phyloP scores from a whole-genome alignment of 2,329 filamentous ascomycete species.

The Elsinoe batatas region DNA sequence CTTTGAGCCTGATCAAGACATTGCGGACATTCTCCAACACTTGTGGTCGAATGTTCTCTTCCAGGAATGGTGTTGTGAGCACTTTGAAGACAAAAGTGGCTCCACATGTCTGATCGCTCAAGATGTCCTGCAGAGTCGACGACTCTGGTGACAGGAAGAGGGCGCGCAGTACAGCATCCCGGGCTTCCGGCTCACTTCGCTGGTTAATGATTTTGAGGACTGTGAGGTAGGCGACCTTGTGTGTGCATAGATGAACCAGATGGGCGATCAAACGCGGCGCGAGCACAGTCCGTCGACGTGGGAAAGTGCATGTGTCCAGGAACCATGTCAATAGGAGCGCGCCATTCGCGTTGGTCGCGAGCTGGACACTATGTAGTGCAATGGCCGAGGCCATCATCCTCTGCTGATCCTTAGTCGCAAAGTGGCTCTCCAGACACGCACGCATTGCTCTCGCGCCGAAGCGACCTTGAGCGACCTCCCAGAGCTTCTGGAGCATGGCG shows the following conservation, averaged over 20 bases:
- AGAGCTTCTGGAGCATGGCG: slow-evolving; percentile 87
- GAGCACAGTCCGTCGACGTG: slow-evolving; percentile 78
- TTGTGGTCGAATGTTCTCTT: slow-evolving; percentile 77
- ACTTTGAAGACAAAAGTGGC: slow-evolving; percentile 98
- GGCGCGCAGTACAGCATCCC: slow-evolving; percentile 79
- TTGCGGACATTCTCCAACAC: slow-evolving; percentile 88
- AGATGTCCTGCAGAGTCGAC: slow-evolving; percentile 76
- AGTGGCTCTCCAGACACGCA: slow-evolving; percentile 91
- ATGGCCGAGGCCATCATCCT: slow-evolving; percentile 89
- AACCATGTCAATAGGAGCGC: slow-evolving; percentile 94
- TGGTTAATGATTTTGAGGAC: slow-evolving; percentile 98
- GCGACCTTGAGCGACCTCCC: slow-evolving; percentile 84
- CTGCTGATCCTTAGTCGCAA: slow-evolving; percentile 90
- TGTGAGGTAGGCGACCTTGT: slow-evolving; percentile 96
- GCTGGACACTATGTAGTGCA: slow-evolving; percentile 89
- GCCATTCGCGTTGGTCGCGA: slow-evolving; percentile 93
- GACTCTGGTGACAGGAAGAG: slow-evolving; percentile 88
- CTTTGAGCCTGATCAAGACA: slow-evolving; percentile 81
- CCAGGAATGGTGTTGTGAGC: slow-evolving; percentile 91
- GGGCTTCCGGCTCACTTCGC: slow-evolving; percentile 83
- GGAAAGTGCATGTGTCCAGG: slow-evolving; percentile 94
- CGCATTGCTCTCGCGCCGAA: slow-evolving; percentile 95
- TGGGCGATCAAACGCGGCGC: slow-evolving; percentile 87
- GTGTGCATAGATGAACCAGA: slow-evolving; percentile 88
- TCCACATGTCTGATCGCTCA: slow-evolving; percentile 83